Base-by-base conservation (phyloP, 768 basidiomycete species). In the Dendrothele bispora region DNA sequence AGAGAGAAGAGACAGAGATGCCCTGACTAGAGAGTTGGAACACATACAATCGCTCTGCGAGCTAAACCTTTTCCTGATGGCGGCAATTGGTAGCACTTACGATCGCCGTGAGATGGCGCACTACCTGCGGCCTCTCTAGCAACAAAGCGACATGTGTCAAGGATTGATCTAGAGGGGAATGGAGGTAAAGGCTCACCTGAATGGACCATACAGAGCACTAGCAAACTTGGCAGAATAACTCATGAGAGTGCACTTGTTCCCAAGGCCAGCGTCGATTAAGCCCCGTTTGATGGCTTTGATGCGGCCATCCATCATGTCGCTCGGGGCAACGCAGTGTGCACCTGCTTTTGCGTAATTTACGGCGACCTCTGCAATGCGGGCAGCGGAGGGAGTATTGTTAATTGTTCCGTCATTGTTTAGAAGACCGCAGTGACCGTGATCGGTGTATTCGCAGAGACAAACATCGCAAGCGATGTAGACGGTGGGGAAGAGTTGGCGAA, bases 281-380 rank as follows among this genome's bases (percentile, higher is more conserved):
- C 75, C 79, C 29, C 81, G 75, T 65, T 99, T 99, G 69, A 99
- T 98, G 12, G 83, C 83, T 53, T 80, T 83, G 53, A 99, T 84
- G 17, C 95, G 77, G 0, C 95, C 97, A 62, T 99, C 97, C 94
- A 98, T 98, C 97, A 99, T 99, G 66, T 98, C 97, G 60, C 94
- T 97, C 6, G 97, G 97, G 2, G 97, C 97, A 48, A 99, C 95
- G 60, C 93, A 93, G 65, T 98, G 92, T 1, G 93, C 97, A n/a
- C 97, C 97, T 0, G 97, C 97, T 45, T 77, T 74, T 1, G 95
- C 97, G 55, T 99, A 99, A 60, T 79, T 84, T 38, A 98, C 74
- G 0, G 97, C 93, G 21, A 99, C 95, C 60, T 97, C 74, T 0
- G 91, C 92, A 51, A 99, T 87, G 51, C 97, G 86, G n/a, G 74